Conservation (phyloP, 2,329 filamentous ascomycete species). For the Cercospora nicotianae region DNA sequence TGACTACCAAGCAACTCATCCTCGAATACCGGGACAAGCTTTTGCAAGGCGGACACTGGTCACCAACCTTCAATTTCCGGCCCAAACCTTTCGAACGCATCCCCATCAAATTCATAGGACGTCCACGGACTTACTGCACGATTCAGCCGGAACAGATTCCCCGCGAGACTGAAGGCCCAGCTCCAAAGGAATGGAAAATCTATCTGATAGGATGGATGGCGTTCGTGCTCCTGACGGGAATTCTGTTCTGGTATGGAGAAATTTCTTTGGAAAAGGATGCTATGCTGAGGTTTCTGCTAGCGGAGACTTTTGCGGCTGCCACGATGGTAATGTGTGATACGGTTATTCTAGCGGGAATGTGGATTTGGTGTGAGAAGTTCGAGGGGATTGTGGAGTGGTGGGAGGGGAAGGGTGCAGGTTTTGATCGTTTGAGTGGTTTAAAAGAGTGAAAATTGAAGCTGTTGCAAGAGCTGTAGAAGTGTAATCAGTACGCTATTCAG, state of each 20-base stretch:
- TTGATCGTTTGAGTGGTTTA: background rate
- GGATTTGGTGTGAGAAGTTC: background rate
- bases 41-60: background rate
- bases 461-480: too few species aligned
- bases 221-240: background rate
- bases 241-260: background rate
- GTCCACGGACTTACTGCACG: background rate
- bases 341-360: background rate
- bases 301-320: background rate
- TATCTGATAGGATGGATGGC: background rate
- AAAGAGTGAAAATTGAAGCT: too few species aligned
- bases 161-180: background rate
- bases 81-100: background rate
- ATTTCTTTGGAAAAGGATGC: background rate
- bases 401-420: background rate
- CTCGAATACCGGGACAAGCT: background rate
- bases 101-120: background rate
- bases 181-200: background rate
- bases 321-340: background rate
- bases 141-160: background rate
- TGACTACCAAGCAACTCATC: background rate
- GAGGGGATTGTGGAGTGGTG: background rate
- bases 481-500: too few species aligned
- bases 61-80: background rate
- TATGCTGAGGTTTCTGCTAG: background rate